A percentile compares a stretch with the other conserved stretches of the same genome.
Evolutionary conservation across 1,284 basidiomycete species (phyloP).

Genomic region (Porogramme epimiltina): DNA sequence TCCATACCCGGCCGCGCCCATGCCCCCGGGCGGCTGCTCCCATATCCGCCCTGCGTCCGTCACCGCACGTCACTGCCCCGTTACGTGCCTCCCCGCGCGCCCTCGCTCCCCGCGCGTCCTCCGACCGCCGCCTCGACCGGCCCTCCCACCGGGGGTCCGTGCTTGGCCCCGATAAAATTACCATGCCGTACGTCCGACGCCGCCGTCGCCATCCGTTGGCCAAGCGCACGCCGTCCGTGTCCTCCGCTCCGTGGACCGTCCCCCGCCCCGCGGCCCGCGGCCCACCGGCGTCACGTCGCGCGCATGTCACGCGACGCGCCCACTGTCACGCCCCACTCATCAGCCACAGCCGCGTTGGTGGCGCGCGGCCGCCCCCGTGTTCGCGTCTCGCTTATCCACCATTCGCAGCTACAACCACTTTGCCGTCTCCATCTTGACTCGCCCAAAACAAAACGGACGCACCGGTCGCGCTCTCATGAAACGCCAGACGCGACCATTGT

Average conservation of each 20-base stretch:
- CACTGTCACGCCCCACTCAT: not conserved
- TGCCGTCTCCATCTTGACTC: not conserved
- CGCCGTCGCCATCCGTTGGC: too few relatives aligned
- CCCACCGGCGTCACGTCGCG: not conserved
- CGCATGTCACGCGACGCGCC: not conserved
- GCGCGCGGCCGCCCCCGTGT: too few relatives aligned
- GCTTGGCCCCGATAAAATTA: too few relatives aligned
- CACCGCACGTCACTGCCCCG: slow-evolving; percentile 1
- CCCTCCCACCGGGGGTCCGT: too few relatives aligned
- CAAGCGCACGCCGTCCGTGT: too few relatives aligned
- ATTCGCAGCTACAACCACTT: not conserved
- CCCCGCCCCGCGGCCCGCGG: not conserved
- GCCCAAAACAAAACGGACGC: not conserved
- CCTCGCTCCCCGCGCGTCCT: not conserved
- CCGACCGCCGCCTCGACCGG: too few relatives aligned
- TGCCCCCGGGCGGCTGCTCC: slow-evolving; percentile 6
- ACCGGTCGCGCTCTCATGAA: not conserved
- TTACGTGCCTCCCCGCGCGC: not conserved
- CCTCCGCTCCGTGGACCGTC: too few relatives aligned
- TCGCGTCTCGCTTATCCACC: too few relatives aligned
- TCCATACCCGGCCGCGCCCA: slow-evolving; percentile 6
- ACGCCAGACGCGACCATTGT: not conserved
- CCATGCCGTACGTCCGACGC: too few relatives aligned
- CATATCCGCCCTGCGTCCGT: slow-evolving; percentile 3
- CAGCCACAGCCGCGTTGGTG: too few relatives aligned